A percentile compares a stretch with the other conserved stretches of the same genome.
Conservation (phyloP, 352 stramenopile genomes). For the Pythium aquatile region DNA sequence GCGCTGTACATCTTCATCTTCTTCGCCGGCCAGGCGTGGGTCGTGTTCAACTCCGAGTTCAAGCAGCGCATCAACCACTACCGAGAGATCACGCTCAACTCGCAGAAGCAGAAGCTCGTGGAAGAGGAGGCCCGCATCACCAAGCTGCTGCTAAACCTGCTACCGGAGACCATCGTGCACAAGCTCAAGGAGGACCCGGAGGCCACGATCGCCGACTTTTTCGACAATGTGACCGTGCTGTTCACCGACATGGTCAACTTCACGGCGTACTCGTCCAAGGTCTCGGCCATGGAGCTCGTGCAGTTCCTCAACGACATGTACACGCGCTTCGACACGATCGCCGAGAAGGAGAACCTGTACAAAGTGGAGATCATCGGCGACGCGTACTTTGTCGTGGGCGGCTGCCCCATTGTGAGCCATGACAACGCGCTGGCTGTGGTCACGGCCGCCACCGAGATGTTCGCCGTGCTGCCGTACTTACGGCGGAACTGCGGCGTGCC, state of each 20-base stretch:
- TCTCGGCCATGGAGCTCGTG: slow-evolving; percentile 84
- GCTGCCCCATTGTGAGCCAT: slow-evolving; percentile 55
- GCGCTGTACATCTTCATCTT: slow-evolving; percentile 85
- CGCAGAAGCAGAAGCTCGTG: slow-evolving; percentile 81
- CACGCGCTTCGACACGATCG: slow-evolving; percentile 83
- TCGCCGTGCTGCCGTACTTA: slow-evolving; percentile 54
- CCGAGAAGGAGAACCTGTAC: slow-evolving; percentile 84
- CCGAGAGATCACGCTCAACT: slow-evolving; percentile 77
- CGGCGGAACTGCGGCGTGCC: slow-evolving; percentile 69
- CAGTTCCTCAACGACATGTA: slow-evolving; percentile 90
- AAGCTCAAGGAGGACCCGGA: slow-evolving; percentile 81
- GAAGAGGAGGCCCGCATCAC: slow-evolving; percentile 79
- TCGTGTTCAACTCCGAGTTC: slow-evolving; percentile 86
- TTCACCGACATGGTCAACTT: slow-evolving; percentile 90
- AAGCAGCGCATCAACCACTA: slow-evolving; percentile 89
- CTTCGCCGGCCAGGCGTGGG: slow-evolving; percentile 71
- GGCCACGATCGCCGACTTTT: slow-evolving; percentile 81
- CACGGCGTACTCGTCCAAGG: slow-evolving; percentile 75
- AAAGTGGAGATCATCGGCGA: slow-evolving; percentile 91
- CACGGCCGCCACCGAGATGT: slow-evolving; percentile 75
- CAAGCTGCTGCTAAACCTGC: slow-evolving; percentile 72
- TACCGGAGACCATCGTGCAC: slow-evolving; percentile 83
- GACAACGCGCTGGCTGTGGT: slow-evolving; percentile 75
- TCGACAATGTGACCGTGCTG: slow-evolving; percentile 82
- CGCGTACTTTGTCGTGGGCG: slow-evolving; percentile 83